Percentiles rank a stretch among this genome's conserved stretches.
phyloP scores from a whole-genome alignment of 2,329 filamentous ascomycete species.

The Phoma sp. region DNA sequence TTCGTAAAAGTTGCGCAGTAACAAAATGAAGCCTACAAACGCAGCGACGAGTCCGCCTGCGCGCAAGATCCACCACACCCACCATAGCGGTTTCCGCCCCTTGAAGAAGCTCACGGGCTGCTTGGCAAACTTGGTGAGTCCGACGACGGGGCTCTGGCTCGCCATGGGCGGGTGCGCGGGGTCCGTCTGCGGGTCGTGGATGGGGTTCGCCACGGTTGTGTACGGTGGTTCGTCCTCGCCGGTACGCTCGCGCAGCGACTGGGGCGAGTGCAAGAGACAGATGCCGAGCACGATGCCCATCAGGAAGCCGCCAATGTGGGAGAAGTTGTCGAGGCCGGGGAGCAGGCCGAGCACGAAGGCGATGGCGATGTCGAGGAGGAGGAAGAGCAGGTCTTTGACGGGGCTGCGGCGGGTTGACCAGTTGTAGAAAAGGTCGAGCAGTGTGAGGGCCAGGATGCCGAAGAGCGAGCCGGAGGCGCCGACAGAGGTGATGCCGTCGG shows the following conservation, averaged over 20 bases:
- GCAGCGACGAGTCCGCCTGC: slow-evolving; percentile 80
- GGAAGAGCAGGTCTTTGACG: slow-evolving; percentile 84
- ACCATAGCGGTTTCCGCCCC: slow-evolving; percentile 91
- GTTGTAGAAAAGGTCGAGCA: slow-evolving; percentile 91
- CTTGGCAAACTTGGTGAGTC: slow-evolving; percentile 55
- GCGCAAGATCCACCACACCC: slow-evolving; percentile 94
- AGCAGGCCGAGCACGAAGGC: slow-evolving; percentile 92
- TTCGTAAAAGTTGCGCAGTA: slow-evolving; percentile 91
- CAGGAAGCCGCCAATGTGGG: slow-evolving; percentile 93
- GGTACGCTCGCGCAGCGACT: slow-evolving; percentile 76
- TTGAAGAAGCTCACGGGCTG: slow-evolving; percentile 80
- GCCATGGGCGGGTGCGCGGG: slow-evolving; percentile 15
- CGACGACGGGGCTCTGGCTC: slow-evolving; percentile 18
- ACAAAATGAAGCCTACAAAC: slow-evolving; percentile 82
- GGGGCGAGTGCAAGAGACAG: slow-evolving; percentile 87
- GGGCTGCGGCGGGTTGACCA: slow-evolving; percentile 83
- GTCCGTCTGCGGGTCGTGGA: slow-evolving; percentile 23
- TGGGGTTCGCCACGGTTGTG: slow-evolving; percentile 62
- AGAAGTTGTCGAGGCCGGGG: slow-evolving; percentile 95
- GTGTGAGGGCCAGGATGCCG: slow-evolving; percentile 84
- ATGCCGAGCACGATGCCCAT: slow-evolving; percentile 90
- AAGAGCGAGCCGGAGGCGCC: slow-evolving; percentile 92
- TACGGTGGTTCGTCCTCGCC: slow-evolving; percentile 75
- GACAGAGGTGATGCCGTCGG: slow-evolving; percentile 77
- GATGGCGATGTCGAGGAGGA: slow-evolving; percentile 83